Evolutionary conservation across 257 asterid genomes (phyloP).

Genomic region (Solanum habrochaites): DNA sequence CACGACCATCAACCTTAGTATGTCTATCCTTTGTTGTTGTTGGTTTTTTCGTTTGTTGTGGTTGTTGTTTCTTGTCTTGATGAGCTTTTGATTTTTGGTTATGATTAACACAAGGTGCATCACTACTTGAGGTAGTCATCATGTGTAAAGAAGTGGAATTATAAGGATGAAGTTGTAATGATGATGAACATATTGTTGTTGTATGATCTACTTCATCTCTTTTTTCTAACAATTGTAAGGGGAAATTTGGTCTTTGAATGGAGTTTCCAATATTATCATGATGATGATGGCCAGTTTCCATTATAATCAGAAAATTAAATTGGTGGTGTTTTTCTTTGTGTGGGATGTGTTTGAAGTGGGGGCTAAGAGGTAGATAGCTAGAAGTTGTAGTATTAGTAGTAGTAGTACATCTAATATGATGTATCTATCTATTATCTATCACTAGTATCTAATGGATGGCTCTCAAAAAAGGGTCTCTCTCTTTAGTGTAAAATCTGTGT

Average conservation of each 20-base stretch:
- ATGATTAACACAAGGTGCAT: background rate
- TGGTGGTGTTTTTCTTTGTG: background rate
- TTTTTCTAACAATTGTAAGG: constrained; percentile 43
- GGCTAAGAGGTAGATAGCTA: background rate
- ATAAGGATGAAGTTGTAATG: background rate
- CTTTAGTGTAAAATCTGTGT: background rate
- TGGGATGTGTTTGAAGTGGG: background rate
- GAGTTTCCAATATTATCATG: background rate
- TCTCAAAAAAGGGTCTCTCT: background rate
- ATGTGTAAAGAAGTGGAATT: constrained; percentile 1
- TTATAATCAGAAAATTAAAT: constrained; percentile 9
- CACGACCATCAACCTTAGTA: constrained; percentile 51
- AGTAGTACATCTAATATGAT: background rate
- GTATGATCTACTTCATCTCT: constrained; percentile 13
- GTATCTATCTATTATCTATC: background rate
- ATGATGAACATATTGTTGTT: background rate
- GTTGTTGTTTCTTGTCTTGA: constrained; percentile 7
- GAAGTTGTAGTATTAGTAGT: background rate
- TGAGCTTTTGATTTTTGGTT: background rate
- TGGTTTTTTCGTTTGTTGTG: constrained; percentile 24
- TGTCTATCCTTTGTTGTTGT: constrained; percentile 64
- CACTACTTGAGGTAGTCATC: background rate
- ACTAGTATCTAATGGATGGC: background rate
- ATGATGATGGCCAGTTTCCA: constrained; percentile 21
- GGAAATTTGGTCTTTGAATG: constrained; percentile 27